A percentile compares a stretch with the other conserved stretches of the same genome.
These are phyloP conservation scores for Silene noctiflora DNA, from an alignment of 179 eudicot species.

Conservation along the genomic window DNA sequence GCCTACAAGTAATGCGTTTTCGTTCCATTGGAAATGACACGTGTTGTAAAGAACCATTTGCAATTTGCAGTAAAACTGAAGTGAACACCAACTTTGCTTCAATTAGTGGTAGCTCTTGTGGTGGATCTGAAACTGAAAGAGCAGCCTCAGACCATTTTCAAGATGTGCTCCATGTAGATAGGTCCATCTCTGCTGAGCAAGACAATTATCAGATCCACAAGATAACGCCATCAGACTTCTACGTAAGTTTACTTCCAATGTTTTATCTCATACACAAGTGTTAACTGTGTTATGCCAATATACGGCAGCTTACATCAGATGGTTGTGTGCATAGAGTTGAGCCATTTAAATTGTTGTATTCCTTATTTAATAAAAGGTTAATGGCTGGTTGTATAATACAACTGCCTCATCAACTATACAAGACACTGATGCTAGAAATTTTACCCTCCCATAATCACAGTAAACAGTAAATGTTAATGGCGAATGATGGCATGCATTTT, in stretches of 20 bases:
- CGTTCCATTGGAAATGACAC: too few species aligned
- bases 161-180: not conserved
- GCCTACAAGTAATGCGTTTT: too few species aligned
- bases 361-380: not conserved
- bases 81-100: not conserved
- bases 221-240: constrained; percentile 16
- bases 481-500: not conserved
- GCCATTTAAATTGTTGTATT: not conserved
- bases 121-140: constrained; percentile 1
- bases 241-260: constrained; percentile 16
- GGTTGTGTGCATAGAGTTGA: too few species aligned
- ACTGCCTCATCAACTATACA: too few species aligned
- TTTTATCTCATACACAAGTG: not conserved
- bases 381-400: not conserved
- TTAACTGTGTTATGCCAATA: not conserved
- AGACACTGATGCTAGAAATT: not conserved
- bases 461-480: not conserved
- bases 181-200: not conserved
- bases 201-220: constrained; percentile 18
- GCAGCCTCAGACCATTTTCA: constrained; percentile 6
- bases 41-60: not conserved
- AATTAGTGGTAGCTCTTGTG: constrained; percentile 1
- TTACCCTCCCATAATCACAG: not conserved
- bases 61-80: constrained; percentile 19
- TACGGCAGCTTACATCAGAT: not conserved